Conservation (phyloP, 371 early-diverging fungal species). For the Mortierella sp. region DNA sequence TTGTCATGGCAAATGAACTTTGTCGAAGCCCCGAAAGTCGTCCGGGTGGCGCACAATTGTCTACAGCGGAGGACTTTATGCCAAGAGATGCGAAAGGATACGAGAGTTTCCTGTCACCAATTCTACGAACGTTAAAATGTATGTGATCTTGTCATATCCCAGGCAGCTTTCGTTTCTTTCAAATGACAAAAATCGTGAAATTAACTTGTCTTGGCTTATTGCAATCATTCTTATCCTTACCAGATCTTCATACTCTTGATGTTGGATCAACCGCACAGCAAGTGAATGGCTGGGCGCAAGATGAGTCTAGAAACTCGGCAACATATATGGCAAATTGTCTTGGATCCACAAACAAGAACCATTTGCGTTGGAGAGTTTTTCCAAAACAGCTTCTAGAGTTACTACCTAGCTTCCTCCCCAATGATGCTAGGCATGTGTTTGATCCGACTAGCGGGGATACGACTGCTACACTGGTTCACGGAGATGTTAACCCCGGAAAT, state of each 20-base stretch:
- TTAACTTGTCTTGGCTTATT: no score
- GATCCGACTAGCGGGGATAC: constrained; percentile 15
- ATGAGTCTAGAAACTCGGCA: background rate
- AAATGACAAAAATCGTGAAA: no score
- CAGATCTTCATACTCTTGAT: constrained; percentile 27
- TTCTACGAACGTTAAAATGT: constrained; percentile 27
- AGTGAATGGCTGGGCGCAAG: no score
- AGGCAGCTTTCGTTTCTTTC: no score
- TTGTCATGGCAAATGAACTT: constrained; percentile 19
- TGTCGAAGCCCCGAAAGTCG: no score
- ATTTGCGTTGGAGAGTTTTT: constrained; percentile 39
- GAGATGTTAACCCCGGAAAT: constrained; percentile 46
- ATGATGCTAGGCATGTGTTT: constrained; percentile 12
- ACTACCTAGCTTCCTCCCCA: constrained; percentile 28
- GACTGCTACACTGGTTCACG: constrained; percentile 32
- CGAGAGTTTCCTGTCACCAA: constrained; percentile 4
- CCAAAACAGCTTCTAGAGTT: constrained; percentile 36
- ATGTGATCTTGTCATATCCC: background rate
- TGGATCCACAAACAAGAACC: constrained; percentile 13
- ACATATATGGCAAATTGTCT: constrained; percentile 2
- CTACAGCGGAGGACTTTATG: constrained; percentile 11
- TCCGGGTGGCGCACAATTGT: background rate
- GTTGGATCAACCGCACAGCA: background rate
- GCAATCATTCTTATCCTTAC: background rate
- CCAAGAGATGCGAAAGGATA: constrained; percentile 26